A percentile compares a stretch with the other conserved stretches of the same genome.
Evolutionary conservation across 192 early-diverging fungal species (phyloP).

Genomic region (Gigaspora rosea): DNA sequence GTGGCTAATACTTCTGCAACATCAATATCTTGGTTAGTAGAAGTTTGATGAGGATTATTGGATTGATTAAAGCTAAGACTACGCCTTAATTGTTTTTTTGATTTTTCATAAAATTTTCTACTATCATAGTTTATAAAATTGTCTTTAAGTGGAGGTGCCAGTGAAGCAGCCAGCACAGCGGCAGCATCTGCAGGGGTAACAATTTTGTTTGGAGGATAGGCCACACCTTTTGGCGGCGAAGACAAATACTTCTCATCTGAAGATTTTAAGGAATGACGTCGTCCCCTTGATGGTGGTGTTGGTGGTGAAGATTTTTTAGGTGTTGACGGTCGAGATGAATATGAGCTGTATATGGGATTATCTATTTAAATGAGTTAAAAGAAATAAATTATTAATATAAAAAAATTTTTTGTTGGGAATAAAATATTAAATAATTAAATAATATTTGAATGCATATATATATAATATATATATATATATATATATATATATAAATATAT

Average conservation of each 20-base stretch:
- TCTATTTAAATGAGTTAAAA: neutral
- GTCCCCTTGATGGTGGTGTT: conserved; percentile 4
- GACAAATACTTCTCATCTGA: neutral
- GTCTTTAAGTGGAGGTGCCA: neutral
- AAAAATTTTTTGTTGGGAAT: no score
- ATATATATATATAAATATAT: no score
- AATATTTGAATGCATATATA: no score
- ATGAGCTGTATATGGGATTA: conserved; percentile 19
- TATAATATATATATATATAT: no score
- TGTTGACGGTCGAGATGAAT: conserved; percentile 16
- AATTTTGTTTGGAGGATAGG: neutral
- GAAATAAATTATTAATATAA: neutral
- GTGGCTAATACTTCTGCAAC: conserved; percentile 33
- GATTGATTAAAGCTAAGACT: conserved; percentile 30
- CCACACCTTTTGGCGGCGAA: conserved; percentile 3
- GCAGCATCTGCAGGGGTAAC: conserved; percentile 26
- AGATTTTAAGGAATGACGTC: conserved; percentile 25
- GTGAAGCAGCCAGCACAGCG: conserved; percentile 32
- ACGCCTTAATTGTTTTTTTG: conserved; percentile 30
- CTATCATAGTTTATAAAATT: conserved; percentile 10
- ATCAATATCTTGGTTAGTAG: conserved; percentile 20
- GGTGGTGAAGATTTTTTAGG: conserved; percentile 26
- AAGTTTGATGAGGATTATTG: no score
- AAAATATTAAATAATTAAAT: no score
- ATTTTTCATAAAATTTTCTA: neutral